These are phyloP conservation scores for Dictyostelium purpureum DNA, from an alignment of 78 protist genomes.

Conservation along the genomic window DNA sequence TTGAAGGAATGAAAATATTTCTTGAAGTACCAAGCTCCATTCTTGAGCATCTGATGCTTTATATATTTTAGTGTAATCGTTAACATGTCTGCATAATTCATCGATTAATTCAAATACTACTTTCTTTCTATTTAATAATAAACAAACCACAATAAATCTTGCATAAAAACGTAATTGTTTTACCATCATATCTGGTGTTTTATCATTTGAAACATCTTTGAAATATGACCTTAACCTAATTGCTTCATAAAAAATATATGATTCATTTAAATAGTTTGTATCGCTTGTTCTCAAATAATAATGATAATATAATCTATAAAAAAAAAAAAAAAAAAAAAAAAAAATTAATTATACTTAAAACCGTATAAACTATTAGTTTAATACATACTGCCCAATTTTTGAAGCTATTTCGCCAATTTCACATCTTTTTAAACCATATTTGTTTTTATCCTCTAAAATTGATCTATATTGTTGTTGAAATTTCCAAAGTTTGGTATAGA, in stretches of 20 bases:
- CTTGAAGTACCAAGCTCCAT: slow-evolving; percentile 67
- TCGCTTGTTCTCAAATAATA: slow-evolving; percentile 84
- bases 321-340: too few relatives aligned
- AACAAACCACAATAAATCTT: slow-evolving; percentile 84
- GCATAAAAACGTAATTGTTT: slow-evolving; percentile 84
- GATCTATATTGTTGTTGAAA: slow-evolving; percentile 81
- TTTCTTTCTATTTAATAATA: slow-evolving; percentile 48
- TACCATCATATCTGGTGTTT: slow-evolving; percentile 62
- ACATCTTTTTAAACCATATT: slow-evolving; percentile 74
- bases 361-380: slow-evolving; percentile 6
- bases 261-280: slow-evolving; percentile 79
- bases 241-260: slow-evolving; percentile 83
- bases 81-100: slow-evolving; percentile 45
- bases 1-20: slow-evolving; percentile 63
- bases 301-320: neutral
- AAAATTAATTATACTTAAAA: neutral
- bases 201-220: slow-evolving; percentile 53
- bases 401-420: slow-evolving; percentile 89
- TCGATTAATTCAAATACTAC: slow-evolving; percentile 65
- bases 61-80: slow-evolving; percentile 41
- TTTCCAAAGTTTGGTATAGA: slow-evolving; percentile 80
- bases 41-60: slow-evolving; percentile 65
- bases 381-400: slow-evolving; percentile 80
- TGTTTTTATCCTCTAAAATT: slow-evolving; percentile 31
- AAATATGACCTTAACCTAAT: slow-evolving; percentile 82